These are phyloP conservation scores for Erysimum cheiri DNA, from an alignment of 441 rosid species.

Conservation along the genomic window DNA sequence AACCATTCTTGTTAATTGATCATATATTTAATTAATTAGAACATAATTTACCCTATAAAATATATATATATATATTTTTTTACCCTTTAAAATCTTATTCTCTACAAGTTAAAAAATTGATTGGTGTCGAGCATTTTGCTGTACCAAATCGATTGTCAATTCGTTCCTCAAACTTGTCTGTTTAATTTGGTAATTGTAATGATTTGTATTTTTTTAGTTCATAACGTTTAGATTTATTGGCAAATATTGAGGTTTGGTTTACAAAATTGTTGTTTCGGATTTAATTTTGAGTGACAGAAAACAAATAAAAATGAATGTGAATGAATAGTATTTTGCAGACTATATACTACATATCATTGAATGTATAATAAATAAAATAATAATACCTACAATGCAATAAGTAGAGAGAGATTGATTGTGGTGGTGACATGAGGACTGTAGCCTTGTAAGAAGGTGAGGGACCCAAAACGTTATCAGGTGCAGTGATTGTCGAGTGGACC, in stretches of 20 bases:
- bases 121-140: neutral
- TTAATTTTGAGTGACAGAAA: neutral
- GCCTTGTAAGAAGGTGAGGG: conserved; percentile 36
- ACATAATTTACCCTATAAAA: neutral
- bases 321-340: neutral
- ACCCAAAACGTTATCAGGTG: conserved; percentile 43
- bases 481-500: conserved; percentile 47
- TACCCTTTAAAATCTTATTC: too few species aligned
- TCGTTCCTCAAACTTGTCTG: too few species aligned
- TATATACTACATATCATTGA: neutral
- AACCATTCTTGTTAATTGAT: neutral
- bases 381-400: conserved; percentile 12
- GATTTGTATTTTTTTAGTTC: too few species aligned
- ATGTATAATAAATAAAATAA: conserved; percentile 17
- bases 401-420: conserved; percentile 39
- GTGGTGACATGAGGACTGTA: conserved; percentile 47
- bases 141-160: neutral
- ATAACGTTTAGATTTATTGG: too few species aligned
- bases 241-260: too few species aligned
- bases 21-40: neutral
- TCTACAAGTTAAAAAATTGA: neutral
- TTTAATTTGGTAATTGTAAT: too few species aligned
- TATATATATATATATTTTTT: too few species aligned
- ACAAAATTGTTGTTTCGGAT: too few species aligned
- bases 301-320: conserved; percentile 22